Evolutionary conservation across 2,329 filamentous ascomycete species (phyloP).

Genomic region (Apiospora koreana): DNA sequence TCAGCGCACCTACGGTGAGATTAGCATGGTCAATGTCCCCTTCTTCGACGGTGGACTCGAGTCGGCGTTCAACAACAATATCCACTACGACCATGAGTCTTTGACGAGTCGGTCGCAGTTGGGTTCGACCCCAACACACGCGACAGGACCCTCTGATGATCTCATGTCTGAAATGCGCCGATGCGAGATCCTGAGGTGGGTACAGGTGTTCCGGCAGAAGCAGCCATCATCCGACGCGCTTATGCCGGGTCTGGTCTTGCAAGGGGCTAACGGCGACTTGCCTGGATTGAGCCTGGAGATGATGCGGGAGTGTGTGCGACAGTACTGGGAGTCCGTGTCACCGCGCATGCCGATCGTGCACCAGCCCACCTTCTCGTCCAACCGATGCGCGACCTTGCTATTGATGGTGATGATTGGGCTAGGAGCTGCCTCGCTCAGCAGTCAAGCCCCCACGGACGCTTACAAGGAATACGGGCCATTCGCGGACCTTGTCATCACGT

Average conservation of each 20-base stretch:
- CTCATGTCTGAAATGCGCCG: conserved; percentile 46
- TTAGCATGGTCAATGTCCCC: conserved; percentile 44
- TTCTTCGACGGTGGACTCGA: conserved; percentile 52
- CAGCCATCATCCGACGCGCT: conserved; percentile 34
- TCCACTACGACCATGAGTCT: conserved; percentile 53
- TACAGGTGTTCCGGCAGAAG: conserved; percentile 45
- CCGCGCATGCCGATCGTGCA: conserved; percentile 86
- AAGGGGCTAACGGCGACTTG: conserved; percentile 43
- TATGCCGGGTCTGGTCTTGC: conserved; percentile 24
- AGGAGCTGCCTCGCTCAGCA: conserved; percentile 77
- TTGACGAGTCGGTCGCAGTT: conserved; percentile 48
- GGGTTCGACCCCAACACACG: conserved; percentile 43
- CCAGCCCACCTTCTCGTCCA: conserved; percentile 80
- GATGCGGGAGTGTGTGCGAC: conserved; percentile 82
- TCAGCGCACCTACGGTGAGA: conserved; percentile 42
- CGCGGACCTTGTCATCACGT: conserved; percentile 64
- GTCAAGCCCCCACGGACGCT: conserved; percentile 56
- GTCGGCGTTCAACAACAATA: conserved; percentile 52
- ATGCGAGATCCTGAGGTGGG: conserved; percentile 45
- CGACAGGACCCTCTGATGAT: conserved; percentile 43
- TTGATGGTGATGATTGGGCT: conserved; percentile 82
- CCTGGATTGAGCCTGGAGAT: conserved; percentile 69
- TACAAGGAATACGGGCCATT: conserved; percentile 47
- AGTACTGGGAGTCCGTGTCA: conserved; percentile 86
- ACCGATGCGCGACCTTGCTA: conserved; percentile 75